A percentile compares a stretch with the other conserved stretches of the same genome.
These are phyloP conservation scores for Ceratobasidium theobromae DNA, from an alignment of 1,284 basidiomycete species.

Conservation along the genomic window DNA sequence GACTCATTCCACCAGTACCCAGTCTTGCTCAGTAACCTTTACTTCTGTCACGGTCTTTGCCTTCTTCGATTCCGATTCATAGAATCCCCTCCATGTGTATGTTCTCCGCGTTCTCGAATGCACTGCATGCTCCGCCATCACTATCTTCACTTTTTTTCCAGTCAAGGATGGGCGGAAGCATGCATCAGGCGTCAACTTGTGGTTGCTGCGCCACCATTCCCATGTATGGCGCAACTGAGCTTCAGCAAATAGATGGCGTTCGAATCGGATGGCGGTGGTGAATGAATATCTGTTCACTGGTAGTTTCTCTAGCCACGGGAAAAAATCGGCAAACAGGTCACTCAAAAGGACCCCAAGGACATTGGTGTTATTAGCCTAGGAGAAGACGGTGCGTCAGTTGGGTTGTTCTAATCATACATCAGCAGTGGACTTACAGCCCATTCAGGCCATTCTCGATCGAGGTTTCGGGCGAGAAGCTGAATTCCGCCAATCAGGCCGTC, in stretches of 20 bases:
- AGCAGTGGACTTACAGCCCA: slow-evolving; percentile 6
- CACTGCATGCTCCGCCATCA: not conserved
- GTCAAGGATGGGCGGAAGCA: not conserved
- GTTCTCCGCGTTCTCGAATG: not conserved
- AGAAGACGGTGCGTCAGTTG: no score
- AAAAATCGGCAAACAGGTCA: not conserved
- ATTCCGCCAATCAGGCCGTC: not conserved
- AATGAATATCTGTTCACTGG: slow-evolving; percentile 3
- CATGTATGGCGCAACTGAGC: no score
- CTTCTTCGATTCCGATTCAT: not conserved
- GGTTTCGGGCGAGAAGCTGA: not conserved
- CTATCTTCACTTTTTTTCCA: not conserved
- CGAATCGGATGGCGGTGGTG: slow-evolving; percentile 16
- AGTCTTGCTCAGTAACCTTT: not conserved
- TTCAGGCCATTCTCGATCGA: slow-evolving; percentile 19
- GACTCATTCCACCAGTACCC: slow-evolving; percentile 9
- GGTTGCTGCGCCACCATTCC: slow-evolving; percentile 6
- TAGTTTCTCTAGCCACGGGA: not conserved
- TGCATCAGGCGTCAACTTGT: not conserved
- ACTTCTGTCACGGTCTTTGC: not conserved
- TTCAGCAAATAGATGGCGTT: slow-evolving; percentile 2
- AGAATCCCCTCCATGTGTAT: slow-evolving; percentile 19
- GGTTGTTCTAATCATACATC: not conserved
- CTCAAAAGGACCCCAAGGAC: slow-evolving; percentile 12
- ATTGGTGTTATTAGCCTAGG: slow-evolving; percentile 13